phyloP scores from a whole-genome alignment of 1,284 basidiomycete genomes.

The Ustilago sp. region DNA sequence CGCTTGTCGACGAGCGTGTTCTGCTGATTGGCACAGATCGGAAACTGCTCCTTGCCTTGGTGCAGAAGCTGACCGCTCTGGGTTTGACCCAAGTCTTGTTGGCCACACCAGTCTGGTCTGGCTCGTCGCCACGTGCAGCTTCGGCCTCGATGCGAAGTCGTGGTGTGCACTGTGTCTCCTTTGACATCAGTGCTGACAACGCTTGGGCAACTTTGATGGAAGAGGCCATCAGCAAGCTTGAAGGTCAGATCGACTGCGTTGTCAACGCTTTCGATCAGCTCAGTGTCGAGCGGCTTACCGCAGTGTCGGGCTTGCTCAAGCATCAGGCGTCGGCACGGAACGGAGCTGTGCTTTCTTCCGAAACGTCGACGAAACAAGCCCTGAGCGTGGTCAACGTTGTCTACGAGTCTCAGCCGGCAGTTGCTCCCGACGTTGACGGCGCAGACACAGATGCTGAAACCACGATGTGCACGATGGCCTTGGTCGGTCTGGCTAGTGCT shows the following conservation, averaged over 20 bases:
- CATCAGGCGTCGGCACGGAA: conserved; percentile 1
- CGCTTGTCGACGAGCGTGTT: conserved; percentile 25
- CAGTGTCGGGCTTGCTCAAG: conserved; percentile 7
- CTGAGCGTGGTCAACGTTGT: conserved; percentile 19
- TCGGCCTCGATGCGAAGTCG: not conserved
- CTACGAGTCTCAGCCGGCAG: conserved; percentile 5
- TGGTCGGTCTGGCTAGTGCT: conserved; percentile 7
- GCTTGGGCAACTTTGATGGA: not conserved
- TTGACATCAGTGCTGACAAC: not conserved
- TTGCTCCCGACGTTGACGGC: not conserved
- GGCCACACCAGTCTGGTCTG: conserved; percentile 9
- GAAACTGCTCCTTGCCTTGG: conserved; percentile 10
- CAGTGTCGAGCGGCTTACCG: not conserved
- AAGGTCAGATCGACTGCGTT: conserved; percentile 19
- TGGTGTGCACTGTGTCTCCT: conserved; percentile 4
- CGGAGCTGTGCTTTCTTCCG: not conserved
- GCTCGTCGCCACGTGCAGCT: not conserved
- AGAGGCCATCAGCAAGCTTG: conserved; percentile 1
- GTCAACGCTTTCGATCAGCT: conserved; percentile 22
- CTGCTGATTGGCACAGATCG: conserved; percentile 21
- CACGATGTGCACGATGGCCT: conserved; percentile 6
- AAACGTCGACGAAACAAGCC: not conserved
- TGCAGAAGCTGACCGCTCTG: conserved; percentile 10
- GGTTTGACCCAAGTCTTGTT: conserved; percentile 12
- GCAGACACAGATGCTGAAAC: not conserved